A percentile compares a stretch with the other conserved stretches of the same genome.
Conservation (phyloP, 306 rosid genomes). For the Arachis stenosperma region DNA sequence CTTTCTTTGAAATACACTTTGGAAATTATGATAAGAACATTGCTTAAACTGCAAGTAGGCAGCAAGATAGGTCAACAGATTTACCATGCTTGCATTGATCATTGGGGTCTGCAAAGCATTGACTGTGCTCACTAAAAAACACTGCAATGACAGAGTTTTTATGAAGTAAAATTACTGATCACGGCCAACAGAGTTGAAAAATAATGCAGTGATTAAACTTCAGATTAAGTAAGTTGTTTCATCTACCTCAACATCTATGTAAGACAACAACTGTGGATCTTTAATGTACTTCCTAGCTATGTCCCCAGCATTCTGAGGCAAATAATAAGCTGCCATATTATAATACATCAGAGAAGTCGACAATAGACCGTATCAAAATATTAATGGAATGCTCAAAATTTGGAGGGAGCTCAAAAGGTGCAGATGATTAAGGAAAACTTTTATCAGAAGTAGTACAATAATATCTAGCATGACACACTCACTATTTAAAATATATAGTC, state of each 20-base stretch:
- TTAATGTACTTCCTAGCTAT: conserved; percentile 85
- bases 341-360: conserved; percentile 35
- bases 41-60: conserved; percentile 24
- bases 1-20: conserved; percentile 17
- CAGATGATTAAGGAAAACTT: conserved; percentile 5
- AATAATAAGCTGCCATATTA: conserved; percentile 75
- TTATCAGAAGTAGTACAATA: not conserved
- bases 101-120: conserved; percentile 95
- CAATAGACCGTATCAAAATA: conserved; percentile 25
- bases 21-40: conserved; percentile 5
- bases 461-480: conserved; percentile 23
- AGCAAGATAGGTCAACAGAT: conserved; percentile 35
- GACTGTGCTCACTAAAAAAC: conserved; percentile 96
- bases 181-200: conserved; percentile 20
- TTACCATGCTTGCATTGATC: conserved; percentile 98
- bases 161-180: conserved; percentile 28
- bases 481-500: conserved; percentile 26
- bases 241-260: conserved; percentile 94
- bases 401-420: not conserved
- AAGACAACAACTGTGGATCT: conserved; percentile 82
- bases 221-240: conserved; percentile 37
- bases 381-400: conserved; percentile 22
- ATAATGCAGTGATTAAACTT: conserved; percentile 30
- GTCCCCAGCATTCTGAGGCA: conserved; percentile 95
- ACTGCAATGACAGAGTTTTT: conserved; percentile 56